A percentile compares a stretch with the other conserved stretches of the same genome.
Evolutionary conservation across 768 basidiomycete genomes (phyloP).

Genomic region (Leccinum olivaceopallidum): DNA sequence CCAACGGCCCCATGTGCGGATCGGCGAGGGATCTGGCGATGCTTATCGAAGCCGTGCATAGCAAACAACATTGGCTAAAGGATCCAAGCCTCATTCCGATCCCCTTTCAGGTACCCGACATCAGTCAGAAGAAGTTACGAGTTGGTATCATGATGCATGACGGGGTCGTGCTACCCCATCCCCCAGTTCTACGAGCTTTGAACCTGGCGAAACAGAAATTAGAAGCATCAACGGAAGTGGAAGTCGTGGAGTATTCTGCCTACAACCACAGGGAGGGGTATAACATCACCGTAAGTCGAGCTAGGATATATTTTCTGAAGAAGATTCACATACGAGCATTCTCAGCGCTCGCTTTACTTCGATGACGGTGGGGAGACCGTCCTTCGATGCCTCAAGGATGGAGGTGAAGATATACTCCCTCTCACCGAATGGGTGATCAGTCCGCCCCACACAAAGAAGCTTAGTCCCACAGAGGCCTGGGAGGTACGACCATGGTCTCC

Average conservation of each 20-base stretch:
- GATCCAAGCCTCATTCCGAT: slow-evolving; percentile 39
- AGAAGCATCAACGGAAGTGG: slow-evolving; percentile 32
- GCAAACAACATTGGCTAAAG: slow-evolving; percentile 40
- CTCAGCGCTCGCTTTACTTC: slow-evolving; percentile 39
- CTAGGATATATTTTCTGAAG: neutral
- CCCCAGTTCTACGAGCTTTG: slow-evolving; percentile 44
- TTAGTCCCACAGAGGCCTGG: slow-evolving; percentile 29
- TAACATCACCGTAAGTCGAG: slow-evolving; percentile 31
- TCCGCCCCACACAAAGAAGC: slow-evolving; percentile 25
- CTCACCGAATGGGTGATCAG: slow-evolving; percentile 39
- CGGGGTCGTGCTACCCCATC: slow-evolving; percentile 38
- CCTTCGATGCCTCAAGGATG: slow-evolving; percentile 22
- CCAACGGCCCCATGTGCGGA: slow-evolving; percentile 29
- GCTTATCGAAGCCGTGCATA: slow-evolving; percentile 25
- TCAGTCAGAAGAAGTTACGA: slow-evolving; percentile 29
- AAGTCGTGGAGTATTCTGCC: slow-evolving; percentile 38
- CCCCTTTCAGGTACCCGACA: slow-evolving; percentile 25
- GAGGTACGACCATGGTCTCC: slow-evolving; percentile 21
- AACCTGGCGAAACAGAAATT: slow-evolving; percentile 38
- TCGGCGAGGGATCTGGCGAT: slow-evolving; percentile 29
- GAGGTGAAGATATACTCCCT: slow-evolving; percentile 38
- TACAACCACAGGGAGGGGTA: slow-evolving; percentile 36
- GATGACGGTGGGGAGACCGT: slow-evolving; percentile 38
- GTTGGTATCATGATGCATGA: slow-evolving; percentile 37
- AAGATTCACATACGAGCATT: neutral